Base-by-base conservation (phyloP, 352 stramenopile genomes). In the Halophytophthora batemanensis region DNA sequence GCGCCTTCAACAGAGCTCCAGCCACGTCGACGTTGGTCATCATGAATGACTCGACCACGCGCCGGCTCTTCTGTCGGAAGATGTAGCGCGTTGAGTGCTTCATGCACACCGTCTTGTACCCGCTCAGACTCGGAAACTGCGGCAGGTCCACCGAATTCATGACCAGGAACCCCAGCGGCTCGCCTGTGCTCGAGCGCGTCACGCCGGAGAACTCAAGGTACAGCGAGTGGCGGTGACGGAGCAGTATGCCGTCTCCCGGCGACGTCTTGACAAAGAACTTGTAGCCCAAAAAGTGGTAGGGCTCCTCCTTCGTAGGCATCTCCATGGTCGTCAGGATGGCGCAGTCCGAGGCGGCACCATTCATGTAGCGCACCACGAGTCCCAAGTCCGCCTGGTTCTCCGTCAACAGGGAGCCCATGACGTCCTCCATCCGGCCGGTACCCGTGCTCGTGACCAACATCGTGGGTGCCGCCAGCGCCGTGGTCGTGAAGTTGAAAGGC, bases 211-310 rank as follows among this genome's bases (percentile, higher is more conserved):
- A 71, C 31, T 82, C 70, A 19, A 85, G 39, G 51, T 80, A 85
- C 19, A 80, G 34, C 8, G 58, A 59, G 58, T 85, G 71, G 19
- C 71, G 68, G 31, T 74, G 54, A 47, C 68, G 69, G 43, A 80
- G 54, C n/a, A 77, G 40, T 23, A 66, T 66, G 2, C 59, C 60
- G 17, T 63, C 62, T 19, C 49, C 45, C 19, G 61, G 53, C 0
- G 72, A 65, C 42, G 71, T 66, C 34, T 61, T 75, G 43, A 76
- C 70, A 31, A 82, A 59, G 62, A 71, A 85, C 53, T 85, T 85
- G 59, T 76, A 82, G n/a, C 70, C 74, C 17, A 84, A 59, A 40
- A 74, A 80, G 34, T 75, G 61, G 25, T 74, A 75, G 3, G 74
- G 74, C 11, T 70, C 53, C 18, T 59, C 72, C 2, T 42, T 13